Evolutionary conservation across 139 green algal genomes (phyloP), one percentile per base, ranked within the genome.

Genomic region (Micromonas pusilla): DNA sequence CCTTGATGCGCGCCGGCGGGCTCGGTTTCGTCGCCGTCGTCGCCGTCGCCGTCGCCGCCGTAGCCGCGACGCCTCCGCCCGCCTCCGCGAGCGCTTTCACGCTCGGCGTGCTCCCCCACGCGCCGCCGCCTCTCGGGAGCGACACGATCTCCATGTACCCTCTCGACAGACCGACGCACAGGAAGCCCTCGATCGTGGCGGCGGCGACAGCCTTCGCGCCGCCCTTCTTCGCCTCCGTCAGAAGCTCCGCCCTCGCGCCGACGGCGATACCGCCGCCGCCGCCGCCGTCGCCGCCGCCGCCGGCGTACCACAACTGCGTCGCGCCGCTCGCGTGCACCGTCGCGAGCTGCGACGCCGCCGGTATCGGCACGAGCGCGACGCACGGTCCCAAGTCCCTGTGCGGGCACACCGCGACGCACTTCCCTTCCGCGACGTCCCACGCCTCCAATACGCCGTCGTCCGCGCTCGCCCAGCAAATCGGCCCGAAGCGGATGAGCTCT

Each of bases 271-370:
- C 45, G 9, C 45, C 45, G 45, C 9, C 45, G 45, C 45, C 9
- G 9, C 45, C 16, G 9, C 45, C 9, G 45, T 57, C 9, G 45
- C 45, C 45, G 9, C 45, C 45, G 45, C 16, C 16, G 45, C 45
- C 16, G 9, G 45, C n/a, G n/a, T n/a, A n/a, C 65, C 65, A 72
- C 13, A 72, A 23, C 30, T 72, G 65, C 13, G 38, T 16, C 30
- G 65, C 65, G 3, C 65, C 65, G 23, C n/a, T 72, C 13, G 21
- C 65, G 65, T 72, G 65, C 26, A 72, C 65, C 26, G 26, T 72
- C 28, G 38, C 28, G 30, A 72, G 32, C 30, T 72, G 26, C 33
- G 4, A 2, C 4, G 33, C 65, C 26, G 65, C 33, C 26, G 65
- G 65, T 45, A 45, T 25, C 65, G 32, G 65, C 4, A 72, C 28